Base-by-base conservation (phyloP, 176 grass and related monocot species). In the Ensete glaucum region DNA sequence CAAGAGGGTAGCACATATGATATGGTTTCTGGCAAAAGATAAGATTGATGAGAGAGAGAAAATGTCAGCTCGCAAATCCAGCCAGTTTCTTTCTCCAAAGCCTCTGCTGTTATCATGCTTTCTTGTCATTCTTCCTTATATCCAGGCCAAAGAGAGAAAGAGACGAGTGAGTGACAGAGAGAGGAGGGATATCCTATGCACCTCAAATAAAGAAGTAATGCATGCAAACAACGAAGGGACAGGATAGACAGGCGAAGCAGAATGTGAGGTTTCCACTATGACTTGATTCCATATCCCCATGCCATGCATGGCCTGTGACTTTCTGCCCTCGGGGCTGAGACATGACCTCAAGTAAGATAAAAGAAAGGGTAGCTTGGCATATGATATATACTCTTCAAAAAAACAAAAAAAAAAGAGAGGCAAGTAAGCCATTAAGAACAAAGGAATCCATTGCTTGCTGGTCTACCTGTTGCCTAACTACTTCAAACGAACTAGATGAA, bases 231-330 rank as follows among this genome's bases (percentile, higher is more conserved):
- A 48, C 16, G 34, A 43, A 43, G 34, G 34, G 48, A 50, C 34
- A 50, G 67, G 20, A 70, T 50, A 70, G 67, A 70, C 20, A 70
- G 67, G 17, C 51, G 67, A 70, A 70, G 67, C 67, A 70, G 67
- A 26, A 67, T 13, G 34, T 43, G 34, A 43, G 34, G 34, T 43
- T 43, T 43, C 34, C 34, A 43, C 34, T 65, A 11, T 25, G 26
- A 22, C 34, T 43, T 43, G 22, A 25, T 65, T 43, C 24, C 24
- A 11, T 67, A 27, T 17, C 27, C 26, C 26, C 26, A 34, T 67
- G 26, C 65, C 65, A 27, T 67, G 13, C 24, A 43, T 43, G 34
- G 34, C 34, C 58, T n/a, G 58, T 20, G 8, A 62, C 14, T 62
- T 62, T n/a, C 14, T 20, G 16, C 58, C 8, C 16, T 8, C n/a